Evolutionary conservation across 2,329 filamentous ascomycete genomes (phyloP).

Genomic region (Gaeumannomyces tritici): DNA sequence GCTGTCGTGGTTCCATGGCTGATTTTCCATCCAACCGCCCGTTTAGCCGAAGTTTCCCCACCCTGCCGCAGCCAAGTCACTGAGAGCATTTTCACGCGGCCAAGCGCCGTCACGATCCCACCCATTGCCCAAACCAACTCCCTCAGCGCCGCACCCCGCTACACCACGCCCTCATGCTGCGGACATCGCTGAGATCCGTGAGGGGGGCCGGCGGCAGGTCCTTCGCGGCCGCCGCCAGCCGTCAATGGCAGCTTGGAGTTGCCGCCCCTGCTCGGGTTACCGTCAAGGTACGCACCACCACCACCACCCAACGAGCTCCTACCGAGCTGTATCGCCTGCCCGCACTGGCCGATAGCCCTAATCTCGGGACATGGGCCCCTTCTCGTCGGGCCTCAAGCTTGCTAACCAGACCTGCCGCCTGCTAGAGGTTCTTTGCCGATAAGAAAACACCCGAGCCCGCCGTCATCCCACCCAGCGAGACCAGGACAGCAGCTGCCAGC

Average conservation of each 20-base stretch:
- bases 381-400: slow-evolving; percentile 2
- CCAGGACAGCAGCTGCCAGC: slow-evolving; percentile 36
- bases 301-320: slow-evolving; percentile 9
- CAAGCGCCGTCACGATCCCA: neutral
- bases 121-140: neutral
- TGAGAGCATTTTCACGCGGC: neutral
- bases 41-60: neutral
- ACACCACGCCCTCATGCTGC: slow-evolving; percentile 54
- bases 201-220: slow-evolving; percentile 48
- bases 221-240: slow-evolving; percentile 39
- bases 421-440: slow-evolving; percentile 48
- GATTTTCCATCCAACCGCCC: neutral
- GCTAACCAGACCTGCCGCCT: slow-evolving; percentile 7
- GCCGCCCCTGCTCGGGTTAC: slow-evolving; percentile 25
- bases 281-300: slow-evolving; percentile 23
- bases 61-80: neutral
- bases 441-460: slow-evolving; percentile 42
- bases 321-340: neutral
- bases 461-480: slow-evolving; percentile 45
- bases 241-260: slow-evolving; percentile 46
- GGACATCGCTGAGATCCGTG: slow-evolving; percentile 57
- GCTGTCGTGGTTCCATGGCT: neutral
- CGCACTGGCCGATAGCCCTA: neutral
- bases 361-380: too few species aligned
- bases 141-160: neutral